A percentile compares a stretch with the other conserved stretches of the same genome.
These are phyloP conservation scores for Santalum album DNA, from an alignment of 164 flowering plant genomes.

Conservation along the genomic window DNA sequence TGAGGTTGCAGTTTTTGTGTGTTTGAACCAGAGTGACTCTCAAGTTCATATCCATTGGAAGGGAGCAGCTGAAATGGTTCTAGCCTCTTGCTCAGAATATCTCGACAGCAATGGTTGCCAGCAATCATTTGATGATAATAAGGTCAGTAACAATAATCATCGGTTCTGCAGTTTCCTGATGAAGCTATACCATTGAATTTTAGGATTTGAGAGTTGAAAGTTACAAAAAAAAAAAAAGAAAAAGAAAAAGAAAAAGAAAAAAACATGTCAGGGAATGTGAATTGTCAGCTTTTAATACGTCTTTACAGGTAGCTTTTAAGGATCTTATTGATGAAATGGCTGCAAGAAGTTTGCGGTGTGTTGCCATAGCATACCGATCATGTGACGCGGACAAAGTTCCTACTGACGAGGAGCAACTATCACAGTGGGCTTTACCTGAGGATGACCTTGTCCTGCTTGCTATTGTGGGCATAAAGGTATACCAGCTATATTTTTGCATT, in stretches of 20 bases:
- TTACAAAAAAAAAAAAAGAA: background rate
- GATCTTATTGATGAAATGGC: slow-evolving; percentile 38
- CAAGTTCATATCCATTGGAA: slow-evolving; percentile 43
- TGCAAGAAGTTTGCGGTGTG: slow-evolving; percentile 39
- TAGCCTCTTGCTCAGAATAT: slow-evolving; percentile 29
- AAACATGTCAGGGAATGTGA: too few species aligned
- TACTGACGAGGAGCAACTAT: slow-evolving; percentile 22
- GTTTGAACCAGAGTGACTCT: slow-evolving; percentile 21
- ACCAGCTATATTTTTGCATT: too few species aligned
- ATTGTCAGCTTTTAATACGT: too few species aligned
- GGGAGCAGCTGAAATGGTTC: slow-evolving; percentile 47
- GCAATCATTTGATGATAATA: slow-evolving; percentile 25
- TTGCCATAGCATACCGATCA: slow-evolving; percentile 37
- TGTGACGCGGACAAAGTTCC: slow-evolving; percentile 30
- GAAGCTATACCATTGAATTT: too few species aligned
- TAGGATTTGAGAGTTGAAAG: background rate
- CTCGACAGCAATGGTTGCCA: slow-evolving; percentile 28
- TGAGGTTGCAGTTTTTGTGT: background rate
- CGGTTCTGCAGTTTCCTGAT: too few species aligned
- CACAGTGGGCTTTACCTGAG: slow-evolving; percentile 33
- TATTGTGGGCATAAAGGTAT: slow-evolving; percentile 34
- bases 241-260: too few species aligned
- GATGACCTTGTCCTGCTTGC: slow-evolving; percentile 36
- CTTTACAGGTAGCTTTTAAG: slow-evolving; percentile 23
- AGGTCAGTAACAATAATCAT: slow-evolving; percentile 15